Evolutionary conservation across 371 early-diverging fungal genomes (phyloP), one percentile per base, ranked within the genome.

Genomic region (Mucor lusitanicus): DNA sequence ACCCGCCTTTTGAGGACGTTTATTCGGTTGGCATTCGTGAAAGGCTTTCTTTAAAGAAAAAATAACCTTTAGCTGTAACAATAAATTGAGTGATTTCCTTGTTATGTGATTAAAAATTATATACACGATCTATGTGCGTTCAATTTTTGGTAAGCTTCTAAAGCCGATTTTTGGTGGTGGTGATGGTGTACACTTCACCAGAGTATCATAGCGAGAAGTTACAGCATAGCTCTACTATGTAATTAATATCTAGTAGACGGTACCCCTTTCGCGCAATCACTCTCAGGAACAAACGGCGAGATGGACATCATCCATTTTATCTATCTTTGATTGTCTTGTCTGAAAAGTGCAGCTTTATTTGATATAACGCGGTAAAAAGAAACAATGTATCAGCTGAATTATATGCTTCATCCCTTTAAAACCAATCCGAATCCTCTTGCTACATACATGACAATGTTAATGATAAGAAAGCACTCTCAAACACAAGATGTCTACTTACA

Each of bases 361-460:
- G 40, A 40, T 17, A 39, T 15, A 44, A 44, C 21, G 19, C 8
- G 19, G 0, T 21, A 21, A 21, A 8, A 46, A 11, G n/a, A 21
- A 6, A 46, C 19, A 44, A 44, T 9, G 21, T 4, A 6, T 44
- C 33, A 3, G 19, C 44, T 44, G 15, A n/a, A 44, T 17, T 5
- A 13, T 12, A 40, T 1, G 17, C 40, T 17, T 40, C 21, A 21
- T 46, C 8, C 3, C 9, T 11, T 55, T 67, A 69, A 40, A 69
- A 69, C 69, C 69, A 70, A 70, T 55, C 61, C 33, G 54, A 63
- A 55, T 62, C 63, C 39, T 68, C 67, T 62, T 59, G 48, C 44
- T 57, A 57, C 21, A 32, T 5, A 30, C n/a, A 30, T 6, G 3
- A 46, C 3, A 46, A 57, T 33, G 28, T 55, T 40, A 60, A 64